Evolutionary conservation across 202 grass and related monocot genomes (phyloP), one percentile per base, ranked within the genome.

Genomic region (Cymbopogon flexuosus): DNA sequence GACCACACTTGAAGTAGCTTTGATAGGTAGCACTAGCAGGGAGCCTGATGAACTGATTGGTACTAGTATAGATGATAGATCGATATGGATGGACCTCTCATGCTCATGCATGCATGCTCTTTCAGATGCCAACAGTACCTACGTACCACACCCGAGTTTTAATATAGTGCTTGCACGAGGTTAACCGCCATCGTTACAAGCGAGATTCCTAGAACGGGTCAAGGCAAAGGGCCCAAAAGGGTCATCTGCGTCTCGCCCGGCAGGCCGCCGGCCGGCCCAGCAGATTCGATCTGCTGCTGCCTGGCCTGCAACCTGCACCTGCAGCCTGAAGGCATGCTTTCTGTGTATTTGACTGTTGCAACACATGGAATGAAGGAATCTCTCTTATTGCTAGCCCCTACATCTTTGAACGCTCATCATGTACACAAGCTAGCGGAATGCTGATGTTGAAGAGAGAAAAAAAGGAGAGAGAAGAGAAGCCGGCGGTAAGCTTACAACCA

Each of bases 301-400:
- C 31, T 33, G 31, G 31, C 31, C 62, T 40, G 37, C 27, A 1
- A 22, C 22, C 9, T 16, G 62, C 27, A 27, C 27, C 62, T 13
- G 67, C 22, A 4, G 64, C 35, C 2, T 13, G 65, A 36, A 19
- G n/a, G 34, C 2, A 39, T 7, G 36, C 36, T 39, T 6, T 3
- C 30, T 75, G 76, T 75, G 82, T 65, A 76, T 81, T 33, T 49
- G 65, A 81, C 82, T 85, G 87, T 66, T 42, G 66, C 78, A 47
- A 78, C 87, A 89, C 82, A 85, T 89, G 83, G 65, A 51, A 69
- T 27, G 19, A 72, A 58, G 64, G 58, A 36, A 14, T 54, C 61
- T 69, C 56, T 42, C 52, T 30, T 54, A 8, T 60, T 66, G 71
- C 14, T 46, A 46, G 45, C 62, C 42, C 73, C n/a, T 69, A 21